Percentiles rank a stretch among this genome's conserved stretches.
Evolutionary conservation across 805 yeast genomes (phyloP).

Genomic region (Candida berthetii): DNA sequence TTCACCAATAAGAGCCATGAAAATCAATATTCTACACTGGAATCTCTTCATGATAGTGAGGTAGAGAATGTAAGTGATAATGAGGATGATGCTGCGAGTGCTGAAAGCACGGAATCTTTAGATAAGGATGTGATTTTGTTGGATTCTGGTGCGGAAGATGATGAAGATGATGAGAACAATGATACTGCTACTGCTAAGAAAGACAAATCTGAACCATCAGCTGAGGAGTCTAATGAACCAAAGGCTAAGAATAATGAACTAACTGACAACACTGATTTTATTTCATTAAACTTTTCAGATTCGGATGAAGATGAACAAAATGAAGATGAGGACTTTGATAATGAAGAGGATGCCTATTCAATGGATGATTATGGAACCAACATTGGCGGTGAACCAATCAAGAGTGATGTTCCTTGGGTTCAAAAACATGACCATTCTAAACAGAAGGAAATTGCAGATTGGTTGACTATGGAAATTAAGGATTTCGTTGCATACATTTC

Average conservation of each 20-base stretch:
- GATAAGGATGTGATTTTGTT: neutral
- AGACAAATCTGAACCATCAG: neutral
- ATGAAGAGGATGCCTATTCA: conserved; percentile 20
- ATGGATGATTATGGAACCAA: conserved; percentile 19
- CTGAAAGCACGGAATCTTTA: neutral
- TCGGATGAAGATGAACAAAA: conserved; percentile 21
- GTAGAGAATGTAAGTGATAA: conserved; percentile 3
- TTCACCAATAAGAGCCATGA: conserved; percentile 18
- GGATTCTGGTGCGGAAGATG: neutral
- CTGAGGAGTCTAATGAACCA: neutral
- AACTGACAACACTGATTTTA: conserved; percentile 34
- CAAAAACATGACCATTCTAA: conserved; percentile 69
- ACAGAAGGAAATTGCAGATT: conserved; percentile 74
- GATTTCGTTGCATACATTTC: conserved; percentile 84
- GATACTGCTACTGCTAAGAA: neutral
- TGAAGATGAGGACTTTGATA: conserved; percentile 9
- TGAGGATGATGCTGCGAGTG: neutral
- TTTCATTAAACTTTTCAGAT: conserved; percentile 29
- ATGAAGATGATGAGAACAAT: neutral
- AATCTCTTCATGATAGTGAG: conserved; percentile 3
- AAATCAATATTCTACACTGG: conserved; percentile 12
- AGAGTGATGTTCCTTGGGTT: conserved; percentile 61
- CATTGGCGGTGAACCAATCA: conserved; percentile 9
- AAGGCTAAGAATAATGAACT: conserved; percentile 18
- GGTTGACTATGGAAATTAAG: conserved; percentile 80